Evolutionary conservation across 176 grass and related monocot genomes (phyloP).

Genomic region (Oryza brachyantha): DNA sequence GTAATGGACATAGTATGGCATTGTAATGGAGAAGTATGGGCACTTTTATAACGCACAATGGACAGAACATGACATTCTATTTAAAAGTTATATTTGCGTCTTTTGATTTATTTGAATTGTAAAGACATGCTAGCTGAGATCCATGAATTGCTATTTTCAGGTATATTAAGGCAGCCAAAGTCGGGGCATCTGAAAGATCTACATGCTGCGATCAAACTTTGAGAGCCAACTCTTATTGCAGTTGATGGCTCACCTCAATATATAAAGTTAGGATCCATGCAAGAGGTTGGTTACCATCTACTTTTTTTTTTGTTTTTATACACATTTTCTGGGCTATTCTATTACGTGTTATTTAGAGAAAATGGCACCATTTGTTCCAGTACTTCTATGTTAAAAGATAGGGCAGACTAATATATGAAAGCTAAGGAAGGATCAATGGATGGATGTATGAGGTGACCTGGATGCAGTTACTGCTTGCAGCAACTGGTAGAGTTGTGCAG

Average conservation of each 20-base stretch:
- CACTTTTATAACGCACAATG: no score
- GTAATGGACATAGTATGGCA: background rate
- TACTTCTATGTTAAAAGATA: background rate
- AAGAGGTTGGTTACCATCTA: slow-evolving; percentile 65
- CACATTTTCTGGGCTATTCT: slow-evolving; percentile 19
- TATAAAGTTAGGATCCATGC: slow-evolving; percentile 84
- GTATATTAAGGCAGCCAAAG: slow-evolving; percentile 85
- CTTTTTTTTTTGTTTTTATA: slow-evolving; percentile 12
- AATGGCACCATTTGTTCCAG: background rate
- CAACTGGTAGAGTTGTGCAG: background rate
- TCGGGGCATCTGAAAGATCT: slow-evolving; percentile 94
- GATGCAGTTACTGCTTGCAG: background rate
- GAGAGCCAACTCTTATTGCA: slow-evolving; percentile 83
- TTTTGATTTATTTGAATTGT: slow-evolving; percentile 38
- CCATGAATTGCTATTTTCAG: slow-evolving; percentile 45
- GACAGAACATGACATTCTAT: no score
- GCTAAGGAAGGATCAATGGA: no score
- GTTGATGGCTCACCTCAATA: slow-evolving; percentile 79
- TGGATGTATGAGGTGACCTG: background rate
- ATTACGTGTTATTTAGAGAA: background rate
- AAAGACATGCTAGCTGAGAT: background rate
- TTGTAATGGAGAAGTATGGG: background rate
- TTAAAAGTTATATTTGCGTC: slow-evolving; percentile 7
- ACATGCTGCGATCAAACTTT: slow-evolving; percentile 85
- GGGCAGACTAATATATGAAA: background rate